These are phyloP conservation scores for Ceratobasidium sp. DNA, from an alignment of 1,284 basidiomycete species.

Conservation along the genomic window DNA sequence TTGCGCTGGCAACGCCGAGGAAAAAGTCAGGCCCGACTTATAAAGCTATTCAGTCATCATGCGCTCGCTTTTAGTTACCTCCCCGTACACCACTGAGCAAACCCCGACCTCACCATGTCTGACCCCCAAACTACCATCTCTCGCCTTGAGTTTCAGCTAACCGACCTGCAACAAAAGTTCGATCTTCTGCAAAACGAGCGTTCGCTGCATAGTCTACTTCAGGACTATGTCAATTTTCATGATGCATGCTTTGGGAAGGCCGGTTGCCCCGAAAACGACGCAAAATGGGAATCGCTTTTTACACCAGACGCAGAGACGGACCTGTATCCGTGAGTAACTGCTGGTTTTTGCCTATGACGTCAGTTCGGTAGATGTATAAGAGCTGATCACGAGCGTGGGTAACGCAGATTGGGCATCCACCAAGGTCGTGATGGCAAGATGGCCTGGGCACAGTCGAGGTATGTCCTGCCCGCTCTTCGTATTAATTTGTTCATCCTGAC, in stretches of 20 bases:
- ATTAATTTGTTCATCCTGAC: neutral
- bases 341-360: conserved; percentile 10
- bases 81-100: neutral
- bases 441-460: conserved; percentile 32
- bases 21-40: neutral
- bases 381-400: conserved; percentile 18
- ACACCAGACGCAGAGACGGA: conserved; percentile 6
- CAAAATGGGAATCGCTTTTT: conserved; percentile 31
- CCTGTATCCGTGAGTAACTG: conserved; percentile 29
- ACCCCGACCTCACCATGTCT: neutral
- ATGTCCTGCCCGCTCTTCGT: neutral
- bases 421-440: conserved; percentile 40
- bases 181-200: conserved; percentile 3
- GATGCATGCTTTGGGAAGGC: conserved; percentile 23
- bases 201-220: conserved; percentile 23
- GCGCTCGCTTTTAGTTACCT: neutral
- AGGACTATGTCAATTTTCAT: conserved; percentile 22
- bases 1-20: neutral
- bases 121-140: conserved; percentile 17
- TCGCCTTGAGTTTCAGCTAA: conserved; percentile 16
- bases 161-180: conserved; percentile 29
- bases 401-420: conserved; percentile 30
- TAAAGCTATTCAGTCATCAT: too few species aligned
- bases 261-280: conserved; percentile 19
- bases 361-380: conserved; percentile 16